Conservation (phyloP, 768 basidiomycete genomes). For the Filobasidium floriforme region DNA sequence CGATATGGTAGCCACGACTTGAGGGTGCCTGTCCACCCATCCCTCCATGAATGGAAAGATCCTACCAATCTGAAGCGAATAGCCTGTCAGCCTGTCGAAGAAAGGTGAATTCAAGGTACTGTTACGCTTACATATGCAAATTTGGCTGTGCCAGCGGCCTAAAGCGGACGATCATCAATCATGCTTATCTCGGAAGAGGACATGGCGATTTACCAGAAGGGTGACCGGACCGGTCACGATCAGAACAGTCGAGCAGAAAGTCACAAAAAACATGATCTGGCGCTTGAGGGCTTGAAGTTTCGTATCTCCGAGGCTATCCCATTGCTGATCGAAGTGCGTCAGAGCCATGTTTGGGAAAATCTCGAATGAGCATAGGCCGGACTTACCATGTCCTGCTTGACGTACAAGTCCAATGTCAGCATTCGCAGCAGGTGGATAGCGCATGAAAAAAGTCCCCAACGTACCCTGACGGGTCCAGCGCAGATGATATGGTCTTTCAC, state of each 20-base stretch:
- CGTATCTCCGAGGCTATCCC: neutral
- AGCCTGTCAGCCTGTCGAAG: too few relatives aligned
- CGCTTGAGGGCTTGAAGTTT: neutral
- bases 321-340: neutral
- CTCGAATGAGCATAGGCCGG: neutral
- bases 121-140: slow-evolving; percentile 1
- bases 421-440: neutral
- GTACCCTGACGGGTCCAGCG: neutral
- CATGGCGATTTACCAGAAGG: neutral
- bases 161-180: neutral
- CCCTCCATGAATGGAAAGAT: neutral
- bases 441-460: neutral
- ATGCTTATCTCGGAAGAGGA: neutral
- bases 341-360: neutral
- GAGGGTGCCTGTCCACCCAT: slow-evolving; percentile 1
- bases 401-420: neutral
- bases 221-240: neutral
- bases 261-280: neutral
- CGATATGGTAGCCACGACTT: neutral
- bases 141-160: neutral
- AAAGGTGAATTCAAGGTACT: neutral
- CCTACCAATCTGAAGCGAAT: neutral
- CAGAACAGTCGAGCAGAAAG: neutral
- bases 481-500: neutral
- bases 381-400: neutral